phyloP scores from a whole-genome alignment of 371 early-diverging fungal genomes.

The Lichtheimia hyalospora region DNA sequence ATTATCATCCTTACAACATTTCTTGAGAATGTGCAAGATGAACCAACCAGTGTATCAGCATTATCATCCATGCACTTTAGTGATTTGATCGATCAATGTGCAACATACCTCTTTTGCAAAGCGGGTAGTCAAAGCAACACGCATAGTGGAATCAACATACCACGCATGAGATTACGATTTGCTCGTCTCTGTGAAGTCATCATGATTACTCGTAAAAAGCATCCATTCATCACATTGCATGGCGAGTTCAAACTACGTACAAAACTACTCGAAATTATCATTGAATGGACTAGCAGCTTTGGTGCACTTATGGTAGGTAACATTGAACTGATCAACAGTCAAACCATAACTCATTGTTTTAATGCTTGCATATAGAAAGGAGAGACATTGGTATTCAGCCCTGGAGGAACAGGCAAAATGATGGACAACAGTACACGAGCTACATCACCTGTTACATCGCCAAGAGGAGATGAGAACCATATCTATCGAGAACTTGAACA shows the following conservation, averaged over 20 bases:
- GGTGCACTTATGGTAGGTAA: slow-evolving; percentile 3
- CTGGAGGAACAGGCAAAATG: not conserved
- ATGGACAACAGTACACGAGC: not conserved
- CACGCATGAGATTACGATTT: slow-evolving; percentile 77
- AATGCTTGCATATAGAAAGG: not conserved
- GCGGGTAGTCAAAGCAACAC: slow-evolving; percentile 50
- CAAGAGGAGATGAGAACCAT: not conserved
- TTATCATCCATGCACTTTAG: slow-evolving; percentile 77
- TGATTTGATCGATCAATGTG: slow-evolving; percentile 68
- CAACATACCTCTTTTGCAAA: slow-evolving; percentile 59
- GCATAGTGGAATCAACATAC: slow-evolving; percentile 54
- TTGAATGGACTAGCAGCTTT: slow-evolving; percentile 87
- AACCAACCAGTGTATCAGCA: slow-evolving; percentile 53
- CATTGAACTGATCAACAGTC: not conserved
- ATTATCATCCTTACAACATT: slow-evolving; percentile 79
- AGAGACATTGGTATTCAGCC: not conserved
- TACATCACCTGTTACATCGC: no score
- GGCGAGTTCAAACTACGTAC: slow-evolving; percentile 85
- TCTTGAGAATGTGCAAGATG: slow-evolving; percentile 60
- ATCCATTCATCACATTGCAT: slow-evolving; percentile 58
- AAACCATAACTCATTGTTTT: not conserved
- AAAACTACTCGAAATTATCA: slow-evolving; percentile 71
- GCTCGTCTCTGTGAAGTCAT: slow-evolving; percentile 78
- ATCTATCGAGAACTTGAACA: slow-evolving; percentile 69
- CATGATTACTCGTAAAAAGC: slow-evolving; percentile 66